Evolutionary conservation across 2,329 filamentous ascomycete genomes (phyloP), one percentile per base, ranked within the genome.

Genomic region (Penicillium sp.): DNA sequence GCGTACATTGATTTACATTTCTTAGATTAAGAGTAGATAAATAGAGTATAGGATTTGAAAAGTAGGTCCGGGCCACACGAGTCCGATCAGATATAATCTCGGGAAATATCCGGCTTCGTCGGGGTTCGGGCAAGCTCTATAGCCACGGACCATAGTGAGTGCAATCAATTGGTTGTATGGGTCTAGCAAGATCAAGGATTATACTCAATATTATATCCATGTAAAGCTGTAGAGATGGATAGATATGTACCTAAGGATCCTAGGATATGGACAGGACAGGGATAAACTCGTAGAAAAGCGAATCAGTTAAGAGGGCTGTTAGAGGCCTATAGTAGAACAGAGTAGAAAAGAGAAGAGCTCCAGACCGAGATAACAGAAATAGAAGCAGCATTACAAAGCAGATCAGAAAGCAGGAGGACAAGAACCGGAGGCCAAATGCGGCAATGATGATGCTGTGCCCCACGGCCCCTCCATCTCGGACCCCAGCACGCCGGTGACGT

Each of bases 381-480:
- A 20, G 18, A 20, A 20, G 4, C 4, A 20, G 18, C n/a, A n/a
- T n/a, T n/a, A n/a, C n/a, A 13, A 32, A 37, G 5, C 20, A 22
- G n/a, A n/a, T n/a, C n/a, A n/a, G n/a, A n/a, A n/a, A n/a, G n/a
- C n/a, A n/a, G n/a, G n/a, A n/a, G n/a, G n/a, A n/a, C n/a, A n/a
- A n/a, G 13, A 23, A 37, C 34, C 22, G 34, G 14, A 13, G 29
- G 20, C 47, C 40, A 49, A 51, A 55, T 58, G 56, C 51, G 53
- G 52, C 51, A 58, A 58, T 61, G 49, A 61, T 60, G 52, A 57
- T 60, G 56, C 44, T 55, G 47, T 20, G 58, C 59, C 59, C 57
- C 58, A 60, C 59, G 57, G 49, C 56, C 57, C 60, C 56, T 60
- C 57, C 50, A 48, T 47, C 58, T 47, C 58, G 60, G 59, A 63